These are phyloP conservation scores for Combretum micranthum DNA, from an alignment of 345 rosid genomes.

Conservation along the genomic window DNA sequence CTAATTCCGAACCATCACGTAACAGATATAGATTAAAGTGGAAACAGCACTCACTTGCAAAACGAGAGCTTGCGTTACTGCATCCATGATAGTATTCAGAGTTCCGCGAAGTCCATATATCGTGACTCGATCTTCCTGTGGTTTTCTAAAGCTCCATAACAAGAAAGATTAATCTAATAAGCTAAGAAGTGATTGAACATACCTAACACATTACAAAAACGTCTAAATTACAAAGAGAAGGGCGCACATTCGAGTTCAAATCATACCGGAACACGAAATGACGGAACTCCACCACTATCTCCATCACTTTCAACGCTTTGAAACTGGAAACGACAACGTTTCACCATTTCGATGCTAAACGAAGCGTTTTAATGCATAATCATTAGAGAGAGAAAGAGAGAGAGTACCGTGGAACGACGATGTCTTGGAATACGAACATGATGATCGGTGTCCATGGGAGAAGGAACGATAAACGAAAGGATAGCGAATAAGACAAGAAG, in stretches of 20 bases:
- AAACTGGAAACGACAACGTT: slow-evolving; percentile 1
- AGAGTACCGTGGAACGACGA: slow-evolving; percentile 28
- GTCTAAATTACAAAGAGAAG: not conserved
- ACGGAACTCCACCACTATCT: slow-evolving; percentile 22
- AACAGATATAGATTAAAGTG: not conserved
- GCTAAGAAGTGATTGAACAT: slow-evolving; percentile 11
- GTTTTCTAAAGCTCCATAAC: slow-evolving; percentile 29
- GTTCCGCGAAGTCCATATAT: slow-evolving; percentile 66
- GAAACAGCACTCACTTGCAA: slow-evolving; percentile 36
- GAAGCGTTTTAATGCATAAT: not conserved
- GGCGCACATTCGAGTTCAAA: slow-evolving; percentile 6
- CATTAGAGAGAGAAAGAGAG: slow-evolving; percentile 1
- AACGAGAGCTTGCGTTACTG: slow-evolving; percentile 60
- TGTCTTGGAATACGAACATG: slow-evolving; percentile 20
- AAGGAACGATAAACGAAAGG: slow-evolving; percentile 62
- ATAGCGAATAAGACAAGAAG: slow-evolving; percentile 63
- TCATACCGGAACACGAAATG: slow-evolving; percentile 73
- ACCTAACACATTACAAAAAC: not conserved
- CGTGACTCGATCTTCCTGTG: slow-evolving; percentile 67
- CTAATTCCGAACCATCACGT: not conserved
- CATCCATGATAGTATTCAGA: slow-evolving; percentile 59
- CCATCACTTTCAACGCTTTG: slow-evolving; percentile 20
- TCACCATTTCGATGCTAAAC: not conserved
- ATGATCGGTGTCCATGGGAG: slow-evolving; percentile 50
- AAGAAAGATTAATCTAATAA: slow-evolving; percentile 6